These are phyloP conservation scores for Pythium plurisporium DNA, from an alignment of 352 stramenopile genomes.

Conservation along the genomic window DNA sequence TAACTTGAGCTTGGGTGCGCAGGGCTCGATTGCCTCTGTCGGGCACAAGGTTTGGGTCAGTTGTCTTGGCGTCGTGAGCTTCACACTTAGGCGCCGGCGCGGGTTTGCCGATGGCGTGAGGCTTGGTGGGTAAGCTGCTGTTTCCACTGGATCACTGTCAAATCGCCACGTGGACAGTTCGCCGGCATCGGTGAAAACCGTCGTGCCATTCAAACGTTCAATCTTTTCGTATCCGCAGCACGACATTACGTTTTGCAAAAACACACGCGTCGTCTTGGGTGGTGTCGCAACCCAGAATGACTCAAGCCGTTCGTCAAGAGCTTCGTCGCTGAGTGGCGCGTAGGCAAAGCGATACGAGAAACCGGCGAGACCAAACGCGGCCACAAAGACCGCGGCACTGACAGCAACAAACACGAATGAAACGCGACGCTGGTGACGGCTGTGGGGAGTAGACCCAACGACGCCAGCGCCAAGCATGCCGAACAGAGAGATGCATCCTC, in stretches of 20 bases:
- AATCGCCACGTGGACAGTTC: constrained; percentile 13
- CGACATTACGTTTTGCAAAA: constrained; percentile 19
- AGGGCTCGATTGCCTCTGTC: constrained; percentile 1
- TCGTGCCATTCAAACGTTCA: constrained; percentile 8
- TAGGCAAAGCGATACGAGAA: constrained; percentile 35
- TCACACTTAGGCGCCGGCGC: constrained; percentile 12
- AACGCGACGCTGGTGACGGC: constrained; percentile 9
- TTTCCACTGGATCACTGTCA: neutral
- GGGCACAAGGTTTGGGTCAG: constrained; percentile 20
- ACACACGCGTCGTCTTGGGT: constrained; percentile 20
- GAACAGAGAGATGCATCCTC: constrained; percentile 35
- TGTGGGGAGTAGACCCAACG: constrained; percentile 17
- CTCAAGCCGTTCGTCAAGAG: constrained; percentile 20
- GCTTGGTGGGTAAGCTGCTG: neutral
- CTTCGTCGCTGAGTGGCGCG: constrained; percentile 11
- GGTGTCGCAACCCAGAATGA: constrained; percentile 12
- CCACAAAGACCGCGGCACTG: constrained; percentile 38
- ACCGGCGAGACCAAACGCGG: constrained; percentile 34
- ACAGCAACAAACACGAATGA: constrained; percentile 28
- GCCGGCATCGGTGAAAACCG: constrained; percentile 17
- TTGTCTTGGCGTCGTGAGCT: neutral
- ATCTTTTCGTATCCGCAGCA: constrained; percentile 27
- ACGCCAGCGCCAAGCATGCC: constrained; percentile 27
- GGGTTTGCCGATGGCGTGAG: neutral
- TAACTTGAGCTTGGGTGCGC: constrained; percentile 10